Evolutionary conservation across 805 yeast genomes (phyloP), one percentile per base, ranked within the genome.

Genomic region (Priceomyces haplophilus): DNA sequence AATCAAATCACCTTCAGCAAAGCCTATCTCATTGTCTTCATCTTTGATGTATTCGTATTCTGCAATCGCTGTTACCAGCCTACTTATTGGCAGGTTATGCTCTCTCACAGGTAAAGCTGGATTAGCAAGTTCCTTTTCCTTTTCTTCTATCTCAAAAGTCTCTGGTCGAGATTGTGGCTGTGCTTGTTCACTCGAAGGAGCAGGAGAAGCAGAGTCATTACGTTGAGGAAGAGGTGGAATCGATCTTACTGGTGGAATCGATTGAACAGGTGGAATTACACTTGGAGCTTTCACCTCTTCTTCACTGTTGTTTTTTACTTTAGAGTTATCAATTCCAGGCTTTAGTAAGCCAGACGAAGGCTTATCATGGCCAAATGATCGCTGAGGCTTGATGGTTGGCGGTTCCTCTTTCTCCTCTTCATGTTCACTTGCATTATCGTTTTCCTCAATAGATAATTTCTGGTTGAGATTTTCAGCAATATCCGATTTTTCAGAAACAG

Each of bases 1-100:
- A 47, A 86, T 78, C 27, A 59, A 50, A 49, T 86, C 93, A 41
- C 86, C 89, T 52, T 82, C 90, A 15, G 50, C 67, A 37, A 86
- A 77, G 0, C 73, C 73, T 40, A 86, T 78, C 59, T 86, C 95
- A 53, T 85, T 83, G 42, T 83, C 90, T 54, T 85, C 95, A 47
- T 79, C 88, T 54, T 80, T 79, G 50, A 72, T 82, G 50, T 83
- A 85, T 46, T 85, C 93, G 61, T 88, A 93, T 56, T 82, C 84
- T 4, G 93, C 98, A 46, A 79, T 60, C 1, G 97, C 99, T 25
- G 72, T 62, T 30, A 27, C 49, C 46, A 21, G 35, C 29, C 40
- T 46, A 27, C 18, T 24, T 19, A 13, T 36, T 24, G 12, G 15
- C 5, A 15, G 13, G 17, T 19, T 21, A 6, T 13, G 31, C 4